Conservation (phyloP, 2,329 filamentous ascomycete genomes). For the Aureobasidium sp. region DNA sequence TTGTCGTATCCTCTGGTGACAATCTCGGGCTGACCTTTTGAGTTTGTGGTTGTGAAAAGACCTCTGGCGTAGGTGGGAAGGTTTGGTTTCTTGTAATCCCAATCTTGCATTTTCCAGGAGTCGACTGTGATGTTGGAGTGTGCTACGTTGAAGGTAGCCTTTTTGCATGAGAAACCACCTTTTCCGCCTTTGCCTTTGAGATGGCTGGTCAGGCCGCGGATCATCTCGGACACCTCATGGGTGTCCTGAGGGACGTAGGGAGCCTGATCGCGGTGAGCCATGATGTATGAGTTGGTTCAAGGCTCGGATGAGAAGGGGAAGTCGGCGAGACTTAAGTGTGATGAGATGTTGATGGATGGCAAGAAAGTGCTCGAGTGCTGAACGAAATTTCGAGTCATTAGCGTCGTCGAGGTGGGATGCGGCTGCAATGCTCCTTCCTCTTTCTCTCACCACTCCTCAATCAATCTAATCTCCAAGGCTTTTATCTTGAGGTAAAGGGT, state of each 20-base stretch:
- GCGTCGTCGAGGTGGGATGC: background rate
- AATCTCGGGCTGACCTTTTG: slow-evolving; percentile 63
- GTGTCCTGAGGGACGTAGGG: slow-evolving; percentile 63
- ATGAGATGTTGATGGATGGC: background rate
- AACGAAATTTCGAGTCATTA: slow-evolving; percentile 5
- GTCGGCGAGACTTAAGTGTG: background rate
- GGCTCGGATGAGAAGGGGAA: background rate
- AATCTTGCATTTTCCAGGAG: slow-evolving; percentile 90
- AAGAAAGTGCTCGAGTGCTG: background rate
- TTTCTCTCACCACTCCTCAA: background rate
- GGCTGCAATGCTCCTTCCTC: background rate
- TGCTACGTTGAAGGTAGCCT: slow-evolving; percentile 63
- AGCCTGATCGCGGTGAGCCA: slow-evolving; percentile 44
- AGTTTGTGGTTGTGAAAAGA: slow-evolving; percentile 73
- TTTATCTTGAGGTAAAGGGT: too few relatives aligned
- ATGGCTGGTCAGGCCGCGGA: slow-evolving; percentile 55
- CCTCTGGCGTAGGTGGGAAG: slow-evolving; percentile 90
- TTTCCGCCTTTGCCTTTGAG: slow-evolving; percentile 43
- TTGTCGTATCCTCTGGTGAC: slow-evolving; percentile 91
- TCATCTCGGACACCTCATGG: slow-evolving; percentile 55
- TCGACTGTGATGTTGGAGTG: slow-evolving; percentile 63
- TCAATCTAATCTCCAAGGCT: too few relatives aligned
- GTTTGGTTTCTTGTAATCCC: slow-evolving; percentile 83
- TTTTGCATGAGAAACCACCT: slow-evolving; percentile 63
- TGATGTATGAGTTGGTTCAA: slow-evolving; percentile 22